Percentiles rank a stretch among this genome's conserved stretches.
phyloP scores from a whole-genome alignment of 768 basidiomycete genomes.

The Boletus barrowsii region DNA sequence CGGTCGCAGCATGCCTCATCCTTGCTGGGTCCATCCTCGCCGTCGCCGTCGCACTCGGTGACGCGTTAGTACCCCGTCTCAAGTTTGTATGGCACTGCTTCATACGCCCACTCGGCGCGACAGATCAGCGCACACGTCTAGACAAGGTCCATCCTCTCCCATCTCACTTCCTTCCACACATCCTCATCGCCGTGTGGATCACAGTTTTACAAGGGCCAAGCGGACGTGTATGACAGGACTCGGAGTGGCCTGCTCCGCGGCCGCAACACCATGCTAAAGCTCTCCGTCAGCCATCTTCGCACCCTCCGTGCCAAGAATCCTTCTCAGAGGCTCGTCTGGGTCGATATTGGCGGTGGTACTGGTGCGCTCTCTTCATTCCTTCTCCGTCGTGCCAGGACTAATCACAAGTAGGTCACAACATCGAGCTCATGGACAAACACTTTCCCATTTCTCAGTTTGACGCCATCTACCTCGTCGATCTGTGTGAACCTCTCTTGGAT shows the following conservation, averaged over 20 bases:
- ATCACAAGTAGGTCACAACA: slow-evolving; percentile 44
- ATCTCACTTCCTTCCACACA: background rate
- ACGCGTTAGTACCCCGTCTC: slow-evolving; percentile 37
- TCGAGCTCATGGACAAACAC: slow-evolving; percentile 68
- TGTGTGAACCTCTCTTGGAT: slow-evolving; percentile 68
- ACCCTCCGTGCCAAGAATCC: slow-evolving; percentile 41
- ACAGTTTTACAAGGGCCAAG: slow-evolving; percentile 67
- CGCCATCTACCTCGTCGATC: slow-evolving; percentile 67
- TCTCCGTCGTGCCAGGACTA: background rate
- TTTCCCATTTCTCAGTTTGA: slow-evolving; percentile 59
- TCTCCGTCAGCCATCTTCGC: slow-evolving; percentile 62
- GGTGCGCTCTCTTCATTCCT: slow-evolving; percentile 29
- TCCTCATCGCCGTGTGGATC: background rate
- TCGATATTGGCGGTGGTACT: slow-evolving; percentile 78
- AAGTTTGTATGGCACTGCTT: slow-evolving; percentile 53
- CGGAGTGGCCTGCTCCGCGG: slow-evolving; percentile 61
- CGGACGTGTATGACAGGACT: slow-evolving; percentile 70
- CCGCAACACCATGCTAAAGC: slow-evolving; percentile 65
- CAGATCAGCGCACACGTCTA: slow-evolving; percentile 42
- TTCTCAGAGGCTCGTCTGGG: slow-evolving; percentile 59
- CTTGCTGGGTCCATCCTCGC: slow-evolving; percentile 22
- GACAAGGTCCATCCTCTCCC: slow-evolving; percentile 35
- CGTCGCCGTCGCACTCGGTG: slow-evolving; percentile 19
- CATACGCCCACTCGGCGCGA: slow-evolving; percentile 38
- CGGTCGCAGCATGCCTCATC: slow-evolving; percentile 26